Evolutionary conservation across 352 stramenopile genomes (phyloP).

Genomic region (Phytopythium helicoides): DNA sequence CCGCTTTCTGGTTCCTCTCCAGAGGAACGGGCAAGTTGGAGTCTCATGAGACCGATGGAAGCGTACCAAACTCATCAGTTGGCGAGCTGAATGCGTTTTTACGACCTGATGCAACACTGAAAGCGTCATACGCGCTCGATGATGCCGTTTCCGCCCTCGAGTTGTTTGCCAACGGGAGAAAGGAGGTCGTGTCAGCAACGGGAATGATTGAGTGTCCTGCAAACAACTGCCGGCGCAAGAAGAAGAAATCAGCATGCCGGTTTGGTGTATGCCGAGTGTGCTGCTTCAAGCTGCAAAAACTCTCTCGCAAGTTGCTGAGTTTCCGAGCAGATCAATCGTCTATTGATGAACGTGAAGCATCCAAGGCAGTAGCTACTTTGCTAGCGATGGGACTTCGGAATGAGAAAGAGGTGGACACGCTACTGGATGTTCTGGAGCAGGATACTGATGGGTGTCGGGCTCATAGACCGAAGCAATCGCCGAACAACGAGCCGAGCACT

Average conservation of each 20-base stretch:
- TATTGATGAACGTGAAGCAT: conserved; percentile 2
- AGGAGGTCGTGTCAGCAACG: background rate
- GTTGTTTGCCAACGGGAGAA: conserved; percentile 23
- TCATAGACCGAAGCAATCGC: background rate
- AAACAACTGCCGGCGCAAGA: conserved; percentile 35
- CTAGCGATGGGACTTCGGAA: conserved; percentile 23
- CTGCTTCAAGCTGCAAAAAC: conserved; percentile 47
- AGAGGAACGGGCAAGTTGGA: conserved; percentile 48
- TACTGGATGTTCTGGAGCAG: conserved; percentile 18
- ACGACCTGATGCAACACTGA: conserved; percentile 3
- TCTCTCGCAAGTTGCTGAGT: conserved; percentile 9
- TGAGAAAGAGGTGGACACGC: conserved; percentile 10
- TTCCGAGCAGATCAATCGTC: background rate
- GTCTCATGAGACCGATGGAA: background rate
- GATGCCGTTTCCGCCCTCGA: conserved; percentile 23
- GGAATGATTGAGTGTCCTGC: conserved; percentile 27
- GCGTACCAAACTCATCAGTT: conserved; percentile 7
- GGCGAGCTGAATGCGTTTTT: conserved; percentile 45
- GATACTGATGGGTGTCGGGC: conserved; percentile 2
- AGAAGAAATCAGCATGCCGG: conserved; percentile 45
- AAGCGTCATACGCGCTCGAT: conserved; percentile 12
- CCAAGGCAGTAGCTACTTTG: conserved; percentile 20
- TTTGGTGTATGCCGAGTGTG: conserved; percentile 48
- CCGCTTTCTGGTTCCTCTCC: conserved; percentile 94
- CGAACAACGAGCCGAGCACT: too few relatives aligned